Evolutionary conservation across 1,284 basidiomycete genomes (phyloP).

Genomic region (Apiotrichum brassicae): DNA sequence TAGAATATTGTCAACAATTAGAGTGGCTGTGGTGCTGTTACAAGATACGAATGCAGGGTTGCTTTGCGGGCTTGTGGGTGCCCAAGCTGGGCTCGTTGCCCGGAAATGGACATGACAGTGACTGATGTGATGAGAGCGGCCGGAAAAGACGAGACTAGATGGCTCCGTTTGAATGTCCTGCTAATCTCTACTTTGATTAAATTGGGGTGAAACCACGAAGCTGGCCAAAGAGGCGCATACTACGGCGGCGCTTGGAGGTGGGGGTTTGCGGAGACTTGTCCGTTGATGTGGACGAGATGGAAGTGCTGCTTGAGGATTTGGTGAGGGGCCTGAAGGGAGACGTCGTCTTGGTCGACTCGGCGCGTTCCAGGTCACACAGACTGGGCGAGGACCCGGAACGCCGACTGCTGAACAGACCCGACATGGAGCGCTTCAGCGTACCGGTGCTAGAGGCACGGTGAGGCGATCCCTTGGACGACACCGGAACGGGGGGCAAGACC

Average conservation of each 20-base stretch:
- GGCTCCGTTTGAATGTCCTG: too few species aligned
- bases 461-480: not conserved
- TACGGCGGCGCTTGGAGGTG: constrained; percentile 11
- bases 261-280: not conserved
- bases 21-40: not conserved
- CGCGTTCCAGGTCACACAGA: not conserved
- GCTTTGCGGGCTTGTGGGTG: too few species aligned
- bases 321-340: not conserved
- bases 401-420: constrained; percentile 7
- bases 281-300: not conserved
- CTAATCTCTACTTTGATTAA: not conserved
- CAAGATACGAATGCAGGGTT: constrained; percentile 3
- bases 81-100: too few species aligned
- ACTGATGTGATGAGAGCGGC: too few species aligned
- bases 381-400: not conserved
- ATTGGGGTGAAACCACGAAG: constrained; percentile 15
- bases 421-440: constrained; percentile 5
- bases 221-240: constrained; percentile 11
- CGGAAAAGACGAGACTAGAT: too few species aligned
- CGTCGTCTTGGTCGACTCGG: not conserved
- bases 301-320: not conserved
- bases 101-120: too few species aligned
- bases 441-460: not conserved
- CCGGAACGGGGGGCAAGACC: not conserved
- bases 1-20: constrained; percentile 1